Conservation (phyloP, 345 rosid species). For the Passiflora organensis region DNA sequence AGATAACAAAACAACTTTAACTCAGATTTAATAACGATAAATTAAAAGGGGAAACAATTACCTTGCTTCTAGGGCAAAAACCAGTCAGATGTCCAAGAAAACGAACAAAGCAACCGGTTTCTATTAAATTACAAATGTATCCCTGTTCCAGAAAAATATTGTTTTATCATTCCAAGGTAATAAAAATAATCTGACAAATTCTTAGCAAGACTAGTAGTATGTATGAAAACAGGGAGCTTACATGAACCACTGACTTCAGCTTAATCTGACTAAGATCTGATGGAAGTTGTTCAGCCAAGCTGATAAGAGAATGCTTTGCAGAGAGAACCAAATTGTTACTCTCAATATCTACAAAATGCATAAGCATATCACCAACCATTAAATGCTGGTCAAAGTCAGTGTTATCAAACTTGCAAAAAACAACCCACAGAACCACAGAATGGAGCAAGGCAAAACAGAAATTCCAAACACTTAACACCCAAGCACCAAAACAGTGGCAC, state of each 20-base stretch:
- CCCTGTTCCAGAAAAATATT: constrained; percentile 49
- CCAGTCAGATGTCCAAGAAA: constrained; percentile 96
- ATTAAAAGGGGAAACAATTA: constrained; percentile 13
- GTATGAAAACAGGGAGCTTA: constrained; percentile 30
- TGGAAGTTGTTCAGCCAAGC: constrained; percentile 63
- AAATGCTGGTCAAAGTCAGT: neutral
- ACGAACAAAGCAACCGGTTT: constrained; percentile 90
- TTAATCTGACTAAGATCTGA: constrained; percentile 55
- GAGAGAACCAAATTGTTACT: constrained; percentile 67
- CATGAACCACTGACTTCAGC: constrained; percentile 61
- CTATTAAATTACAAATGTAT: constrained; percentile 80
- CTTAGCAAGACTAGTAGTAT: neutral
- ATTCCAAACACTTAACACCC: neutral
- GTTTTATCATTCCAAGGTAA: neutral
- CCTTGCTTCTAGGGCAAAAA: constrained; percentile 87
- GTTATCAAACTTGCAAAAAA: neutral
- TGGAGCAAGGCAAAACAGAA: neutral
- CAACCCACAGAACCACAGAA: constrained; percentile 1
- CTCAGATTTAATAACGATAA: neutral
- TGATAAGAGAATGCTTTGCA: constrained; percentile 74
- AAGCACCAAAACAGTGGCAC: neutral
- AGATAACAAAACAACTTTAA: neutral
- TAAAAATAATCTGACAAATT: too few species aligned
- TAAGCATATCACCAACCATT: neutral
- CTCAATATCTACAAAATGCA: constrained; percentile 54